Evolutionary conservation across 768 basidiomycete genomes (phyloP).

Genomic region (Leucosporidium creatinivorum): DNA sequence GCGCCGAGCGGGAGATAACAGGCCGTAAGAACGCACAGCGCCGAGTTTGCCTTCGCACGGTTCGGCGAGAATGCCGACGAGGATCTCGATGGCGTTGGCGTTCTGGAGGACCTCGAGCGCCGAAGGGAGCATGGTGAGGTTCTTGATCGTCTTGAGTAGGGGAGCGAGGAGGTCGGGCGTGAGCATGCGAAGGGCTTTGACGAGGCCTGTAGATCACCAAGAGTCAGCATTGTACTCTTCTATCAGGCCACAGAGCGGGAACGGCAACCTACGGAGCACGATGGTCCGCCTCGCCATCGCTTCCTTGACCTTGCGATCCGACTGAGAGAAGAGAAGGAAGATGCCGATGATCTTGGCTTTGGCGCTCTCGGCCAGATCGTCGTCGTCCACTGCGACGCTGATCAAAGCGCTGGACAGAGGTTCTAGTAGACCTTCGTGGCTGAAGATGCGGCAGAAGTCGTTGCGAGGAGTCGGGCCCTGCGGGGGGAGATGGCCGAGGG

Average conservation of each 20-base stretch:
- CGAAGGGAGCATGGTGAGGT: conserved; percentile 85
- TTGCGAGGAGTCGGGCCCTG: conserved; percentile 95
- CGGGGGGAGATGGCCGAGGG: too few species aligned
- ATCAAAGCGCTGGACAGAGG: conserved; percentile 83
- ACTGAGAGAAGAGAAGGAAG: conserved; percentile 83
- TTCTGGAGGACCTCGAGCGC: conserved; percentile 90
- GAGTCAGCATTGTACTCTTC: too few species aligned
- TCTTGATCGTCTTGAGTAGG: conserved; percentile 90
- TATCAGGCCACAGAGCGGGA: too few species aligned
- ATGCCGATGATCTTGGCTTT: conserved; percentile 86
- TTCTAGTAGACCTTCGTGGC: conserved; percentile 86
- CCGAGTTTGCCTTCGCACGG: conserved; percentile 69
- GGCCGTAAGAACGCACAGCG: conserved; percentile 50
- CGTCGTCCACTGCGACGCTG: conserved; percentile 61
- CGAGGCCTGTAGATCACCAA: conserved; percentile 71
- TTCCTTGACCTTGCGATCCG: conserved; percentile 84
- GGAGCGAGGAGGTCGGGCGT: conserved; percentile 81
- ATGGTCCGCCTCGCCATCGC: conserved; percentile 86
- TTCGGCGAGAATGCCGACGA: conserved; percentile 76
- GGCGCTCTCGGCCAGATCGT: conserved; percentile 57
- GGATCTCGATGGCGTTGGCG: conserved; percentile 83
- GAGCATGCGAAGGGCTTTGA: conserved; percentile 78
- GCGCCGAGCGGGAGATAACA: neutral
- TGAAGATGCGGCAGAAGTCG: conserved; percentile 98
- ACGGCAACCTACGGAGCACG: conserved; percentile 62